phyloP scores from a whole-genome alignment of 2,329 filamentous ascomycete genomes.

The Xylaria digitata region DNA sequence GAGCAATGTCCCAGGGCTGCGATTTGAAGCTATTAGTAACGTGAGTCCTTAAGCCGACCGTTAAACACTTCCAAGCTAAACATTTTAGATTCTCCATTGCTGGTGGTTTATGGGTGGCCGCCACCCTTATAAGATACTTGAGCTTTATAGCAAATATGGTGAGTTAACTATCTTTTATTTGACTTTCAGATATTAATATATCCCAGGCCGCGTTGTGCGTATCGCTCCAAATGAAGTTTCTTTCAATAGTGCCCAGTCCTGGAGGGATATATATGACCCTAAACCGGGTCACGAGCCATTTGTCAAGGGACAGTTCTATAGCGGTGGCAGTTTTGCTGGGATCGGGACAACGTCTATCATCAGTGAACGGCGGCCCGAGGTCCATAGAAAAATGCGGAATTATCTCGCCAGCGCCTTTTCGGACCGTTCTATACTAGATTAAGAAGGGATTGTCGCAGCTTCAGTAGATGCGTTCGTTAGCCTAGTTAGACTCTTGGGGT shows the following conservation, averaged over 20 bases:
- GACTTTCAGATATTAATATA: no score
- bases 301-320: neutral
- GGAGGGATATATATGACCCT: constrained; percentile 10
- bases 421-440: neutral
- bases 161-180: no score
- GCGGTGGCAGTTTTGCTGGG: neutral
- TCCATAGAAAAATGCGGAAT: constrained; percentile 2
- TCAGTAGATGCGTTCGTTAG: neutral
- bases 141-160: no score
- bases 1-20: no score
- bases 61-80: no score
- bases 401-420: constrained; percentile 12
- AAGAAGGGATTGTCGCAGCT: neutral
- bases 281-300: neutral
- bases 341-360: neutral
- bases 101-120: no score
- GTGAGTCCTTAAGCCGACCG: no score
- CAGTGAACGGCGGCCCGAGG: neutral
- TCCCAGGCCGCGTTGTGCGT: constrained; percentile 9
- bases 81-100: no score
- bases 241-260: constrained; percentile 1
- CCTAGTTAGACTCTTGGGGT: neutral
- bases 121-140: no score
- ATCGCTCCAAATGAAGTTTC: constrained; percentile 14
- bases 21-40: no score